Evolutionary conservation across 768 basidiomycete species (phyloP), one percentile per base, ranked within the genome.

Genomic region (Rossbeevera mucosa): DNA sequence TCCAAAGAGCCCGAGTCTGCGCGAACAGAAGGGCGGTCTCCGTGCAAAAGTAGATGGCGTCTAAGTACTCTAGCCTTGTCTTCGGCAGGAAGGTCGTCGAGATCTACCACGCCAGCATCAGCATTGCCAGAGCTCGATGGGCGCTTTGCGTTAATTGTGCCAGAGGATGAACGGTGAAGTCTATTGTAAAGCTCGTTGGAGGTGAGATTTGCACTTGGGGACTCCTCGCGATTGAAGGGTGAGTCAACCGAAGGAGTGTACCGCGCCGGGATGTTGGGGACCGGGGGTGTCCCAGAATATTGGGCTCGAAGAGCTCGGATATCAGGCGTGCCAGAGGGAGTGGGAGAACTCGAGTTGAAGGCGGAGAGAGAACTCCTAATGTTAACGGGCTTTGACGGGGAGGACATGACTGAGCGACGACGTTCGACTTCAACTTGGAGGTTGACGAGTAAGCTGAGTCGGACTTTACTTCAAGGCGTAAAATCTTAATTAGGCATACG

Each of bases 11-110:
- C 52, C 29, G 59, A 45, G 31, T 68, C 66, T n/a, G 48, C 42
- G 31, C 56, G 60, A 51, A 55, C 58, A n/a, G 51, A 67, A 51
- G 67, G 72, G 48, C 72, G 67, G 55, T 91, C 86, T 42, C 87
- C 82, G 25, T 80, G 82, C 7, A 83, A 79, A 11, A 94, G 85
- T 16, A 97, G 76, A 70, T 96, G 93, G 50, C 83, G 79, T 45
- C 86, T 74, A 16, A 97, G 70, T 2, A 96, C 81, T 61, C 80
- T 82, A 3, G 85, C 85, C 72, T 92, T 96, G 64, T 94, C 90
- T 56, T 91, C 89, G 20, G 87, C 86, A 0, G 88, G 77, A 24
- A 92, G 71, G 22, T 77, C 80, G 20, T 88, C 85, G 13, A 87
- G 61, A 54, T 77, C 75, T 16, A 50, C 70, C 49, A 58, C 28